Conservation (phyloP, 768 basidiomycete genomes). For the Lyophyllum decastes region DNA sequence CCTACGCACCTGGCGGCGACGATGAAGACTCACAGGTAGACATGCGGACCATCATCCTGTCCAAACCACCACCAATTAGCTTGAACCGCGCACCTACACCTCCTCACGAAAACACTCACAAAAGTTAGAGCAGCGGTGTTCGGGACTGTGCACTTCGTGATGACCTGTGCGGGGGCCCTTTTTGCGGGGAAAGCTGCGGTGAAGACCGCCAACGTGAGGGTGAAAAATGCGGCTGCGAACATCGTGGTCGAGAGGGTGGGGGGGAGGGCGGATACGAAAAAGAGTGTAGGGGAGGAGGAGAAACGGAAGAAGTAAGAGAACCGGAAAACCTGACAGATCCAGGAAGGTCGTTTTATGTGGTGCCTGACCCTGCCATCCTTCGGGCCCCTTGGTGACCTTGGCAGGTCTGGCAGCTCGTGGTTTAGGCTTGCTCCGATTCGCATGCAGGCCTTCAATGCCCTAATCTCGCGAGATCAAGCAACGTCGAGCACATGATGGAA, state of each 20-base stretch:
- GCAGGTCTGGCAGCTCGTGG: too few species aligned
- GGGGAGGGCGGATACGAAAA: background rate
- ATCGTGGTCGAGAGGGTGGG: background rate
- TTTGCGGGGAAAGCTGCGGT: slow-evolving; percentile 11
- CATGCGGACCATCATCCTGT: slow-evolving; percentile 22
- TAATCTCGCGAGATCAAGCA: too few species aligned
- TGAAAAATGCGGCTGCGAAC: slow-evolving; percentile 1
- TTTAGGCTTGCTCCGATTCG: too few species aligned
- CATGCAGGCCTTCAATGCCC: too few species aligned
- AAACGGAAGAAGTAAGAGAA: background rate
- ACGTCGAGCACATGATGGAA: too few species aligned
- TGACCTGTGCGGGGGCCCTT: slow-evolving; percentile 25
- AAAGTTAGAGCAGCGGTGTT: slow-evolving; percentile 37
- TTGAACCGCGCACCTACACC: too few species aligned
- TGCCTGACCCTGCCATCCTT: background rate
- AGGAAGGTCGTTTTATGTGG: background rate
- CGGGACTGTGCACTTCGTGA: slow-evolving; percentile 31
- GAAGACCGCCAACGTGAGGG: slow-evolving; percentile 12
- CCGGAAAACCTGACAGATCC: too few species aligned
- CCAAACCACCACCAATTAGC: background rate
- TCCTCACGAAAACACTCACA: slow-evolving; percentile 17
- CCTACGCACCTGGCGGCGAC: too few species aligned
- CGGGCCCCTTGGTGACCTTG: background rate
- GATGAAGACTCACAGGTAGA: slow-evolving; percentile 13
- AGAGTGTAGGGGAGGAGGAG: background rate